Base-by-base conservation (phyloP, 2,329 filamentous ascomycete genomes). In the Ambrosiella beaveri region DNA sequence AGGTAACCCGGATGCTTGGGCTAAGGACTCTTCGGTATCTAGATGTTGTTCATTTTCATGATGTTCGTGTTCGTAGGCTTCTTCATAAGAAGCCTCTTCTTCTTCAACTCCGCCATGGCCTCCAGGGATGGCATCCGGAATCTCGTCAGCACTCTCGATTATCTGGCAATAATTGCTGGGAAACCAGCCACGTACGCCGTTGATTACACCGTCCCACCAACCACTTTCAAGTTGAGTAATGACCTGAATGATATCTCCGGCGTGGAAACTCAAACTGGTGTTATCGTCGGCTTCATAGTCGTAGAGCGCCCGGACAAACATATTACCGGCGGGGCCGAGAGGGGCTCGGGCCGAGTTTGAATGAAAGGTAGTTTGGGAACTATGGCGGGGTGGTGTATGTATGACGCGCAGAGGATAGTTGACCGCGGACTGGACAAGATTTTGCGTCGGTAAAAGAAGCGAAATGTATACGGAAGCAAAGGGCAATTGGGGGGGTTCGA, bases 141-240 rank as follows among this genome's bases (percentile, higher is more conserved):
- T 75, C 62, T 94, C 86, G 64, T 88, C 85, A 55, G 85, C 79
- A 64, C 82, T 83, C 61, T 82, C 80, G 65, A 97, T 85, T 62
- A 93, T 82, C 63, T 88, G 84, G 73, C 93, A 97, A 73, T 98
- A 98, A 71, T 98, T 98, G 76, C 91, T 97, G 41, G 93, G 93
- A 70, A 98, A 98, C 93, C 93, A 98, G 68, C 93, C 93, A 68
- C 93, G 84, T 64, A 95, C 86, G 60, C 90, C 88, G 66, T 96
- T 93, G 69, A 98, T 95, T 58, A 98, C 88, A 54, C 93, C 93
- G 73, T 98, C 93, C 93, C 93, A 98, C 93, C 93, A 98, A 59
- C 93, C 93, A 66, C 90, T 97, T 71, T 98, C 93, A 59, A 97
- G 78, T 72, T 96, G 91, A 57, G 93, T 98, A 65, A 98, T 91